These are phyloP conservation scores for Murraya paniculata DNA, from an alignment of 345 rosid species.

Conservation along the genomic window DNA sequence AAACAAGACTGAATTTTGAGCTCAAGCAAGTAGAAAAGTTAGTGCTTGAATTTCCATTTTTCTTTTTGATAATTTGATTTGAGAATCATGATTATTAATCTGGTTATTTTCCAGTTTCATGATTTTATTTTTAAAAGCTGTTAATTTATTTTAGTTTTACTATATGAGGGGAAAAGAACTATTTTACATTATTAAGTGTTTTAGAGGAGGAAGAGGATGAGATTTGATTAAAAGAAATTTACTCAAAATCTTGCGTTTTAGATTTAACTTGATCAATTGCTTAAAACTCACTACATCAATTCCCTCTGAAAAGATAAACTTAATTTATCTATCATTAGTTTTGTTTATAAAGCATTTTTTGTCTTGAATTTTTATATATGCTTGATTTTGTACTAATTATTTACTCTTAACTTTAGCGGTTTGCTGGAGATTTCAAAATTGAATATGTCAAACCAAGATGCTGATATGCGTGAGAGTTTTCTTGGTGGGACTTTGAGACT, in stretches of 20 bases:
- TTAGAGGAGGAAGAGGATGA: background rate
- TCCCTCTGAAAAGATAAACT: background rate
- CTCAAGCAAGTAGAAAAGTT: background rate
- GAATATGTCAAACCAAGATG: slow-evolving; percentile 4
- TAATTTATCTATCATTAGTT: background rate
- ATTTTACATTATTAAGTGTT: background rate
- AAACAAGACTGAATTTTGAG: background rate
- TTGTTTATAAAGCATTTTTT: background rate
- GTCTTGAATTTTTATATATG: background rate
- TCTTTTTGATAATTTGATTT: background rate
- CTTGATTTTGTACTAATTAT: background rate
- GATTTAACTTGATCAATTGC: background rate
- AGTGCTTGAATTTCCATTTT: background rate
- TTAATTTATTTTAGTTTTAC: background rate
- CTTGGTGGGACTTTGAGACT: background rate
- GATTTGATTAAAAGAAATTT: background rate
- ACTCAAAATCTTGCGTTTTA: background rate
- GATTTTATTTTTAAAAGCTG: background rate
- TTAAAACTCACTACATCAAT: too few relatives aligned
- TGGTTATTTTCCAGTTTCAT: background rate
- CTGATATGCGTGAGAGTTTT: background rate
- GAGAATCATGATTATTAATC: background rate
- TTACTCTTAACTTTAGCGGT: background rate
- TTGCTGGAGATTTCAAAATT: background rate
- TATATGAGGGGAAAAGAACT: background rate